phyloP scores from a whole-genome alignment of 495 filamentous ascomycete species.

The Terfezia boudieri region DNA sequence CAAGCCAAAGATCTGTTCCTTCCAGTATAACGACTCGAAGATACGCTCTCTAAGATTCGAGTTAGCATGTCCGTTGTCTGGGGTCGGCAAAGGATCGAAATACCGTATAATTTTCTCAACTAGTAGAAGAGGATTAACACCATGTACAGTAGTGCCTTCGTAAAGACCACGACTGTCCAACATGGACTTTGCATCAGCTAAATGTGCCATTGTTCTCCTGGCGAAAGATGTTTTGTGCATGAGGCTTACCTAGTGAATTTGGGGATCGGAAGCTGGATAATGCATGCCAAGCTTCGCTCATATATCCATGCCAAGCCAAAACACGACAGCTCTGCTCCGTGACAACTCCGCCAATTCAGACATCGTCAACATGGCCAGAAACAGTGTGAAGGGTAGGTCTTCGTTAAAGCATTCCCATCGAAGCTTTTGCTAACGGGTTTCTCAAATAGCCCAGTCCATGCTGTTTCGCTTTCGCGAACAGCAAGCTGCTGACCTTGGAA shows the following conservation, averaged over 20 bases:
- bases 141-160: conserved; percentile 39
- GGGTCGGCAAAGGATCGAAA: neutral
- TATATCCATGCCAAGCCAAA: neutral
- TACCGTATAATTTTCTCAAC: conserved; percentile 45
- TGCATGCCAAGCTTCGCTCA: too few relatives aligned
- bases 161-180: conserved; percentile 29
- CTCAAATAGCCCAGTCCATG: conserved; percentile 86
- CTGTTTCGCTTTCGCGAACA: conserved; percentile 98
- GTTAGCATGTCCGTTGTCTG: neutral
- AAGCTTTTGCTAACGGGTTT: conserved; percentile 39
- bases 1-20: conserved; percentile 90
- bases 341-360: too few relatives aligned
- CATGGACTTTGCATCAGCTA: conserved; percentile 24
- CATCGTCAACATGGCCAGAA: neutral
- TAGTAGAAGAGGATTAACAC: conserved; percentile 25
- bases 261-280: too few relatives aligned
- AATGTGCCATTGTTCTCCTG: conserved; percentile 19
- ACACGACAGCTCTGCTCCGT: too few relatives aligned
- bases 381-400: neutral
- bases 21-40: conserved; percentile 87
- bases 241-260: too few relatives aligned
- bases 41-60: conserved; percentile 48
- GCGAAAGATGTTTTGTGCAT: neutral
- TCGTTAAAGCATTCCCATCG: neutral
- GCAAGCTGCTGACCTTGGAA: conserved; percentile 87